phyloP scores from a whole-genome alignment of 345 rosid species.

The Eucalyptus urophylla region DNA sequence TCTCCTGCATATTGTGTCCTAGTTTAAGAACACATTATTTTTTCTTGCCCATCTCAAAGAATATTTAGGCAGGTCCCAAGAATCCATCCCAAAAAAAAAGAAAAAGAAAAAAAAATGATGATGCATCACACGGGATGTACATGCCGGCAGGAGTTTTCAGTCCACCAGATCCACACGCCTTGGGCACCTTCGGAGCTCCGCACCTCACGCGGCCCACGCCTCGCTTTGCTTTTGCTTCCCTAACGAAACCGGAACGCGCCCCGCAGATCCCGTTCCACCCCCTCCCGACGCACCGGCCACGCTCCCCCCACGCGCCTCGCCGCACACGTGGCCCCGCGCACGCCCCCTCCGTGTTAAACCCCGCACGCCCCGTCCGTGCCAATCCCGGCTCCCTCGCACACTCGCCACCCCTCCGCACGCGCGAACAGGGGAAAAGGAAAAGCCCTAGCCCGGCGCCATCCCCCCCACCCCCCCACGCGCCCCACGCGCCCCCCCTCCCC shows the following conservation, averaged over 20 bases:
- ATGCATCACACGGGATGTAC: background rate
- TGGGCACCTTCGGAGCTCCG: background rate
- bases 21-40: background rate
- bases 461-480: background rate
- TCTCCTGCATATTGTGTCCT: background rate
- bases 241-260: background rate
- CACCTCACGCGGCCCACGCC: background rate
- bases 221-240: background rate
- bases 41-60: background rate
- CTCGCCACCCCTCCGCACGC: slow-evolving; percentile 17
- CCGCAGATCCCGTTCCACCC: background rate
- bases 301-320: slow-evolving; percentile 21
- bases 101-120: accelerated
- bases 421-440: background rate
- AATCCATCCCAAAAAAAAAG: no score
- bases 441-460: slow-evolving; percentile 3
- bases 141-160: background rate
- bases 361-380: slow-evolving; percentile 85
- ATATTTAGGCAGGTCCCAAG: no score
- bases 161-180: background rate
- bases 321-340: background rate
- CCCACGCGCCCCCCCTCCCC: background rate
- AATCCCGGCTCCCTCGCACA: slow-evolving; percentile 36
- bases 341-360: slow-evolving; percentile 5
- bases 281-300: background rate